Evolutionary conservation across 345 rosid species (phyloP), one percentile per base, ranked within the genome.

Genomic region (Eucalyptus erythrocorys): DNA sequence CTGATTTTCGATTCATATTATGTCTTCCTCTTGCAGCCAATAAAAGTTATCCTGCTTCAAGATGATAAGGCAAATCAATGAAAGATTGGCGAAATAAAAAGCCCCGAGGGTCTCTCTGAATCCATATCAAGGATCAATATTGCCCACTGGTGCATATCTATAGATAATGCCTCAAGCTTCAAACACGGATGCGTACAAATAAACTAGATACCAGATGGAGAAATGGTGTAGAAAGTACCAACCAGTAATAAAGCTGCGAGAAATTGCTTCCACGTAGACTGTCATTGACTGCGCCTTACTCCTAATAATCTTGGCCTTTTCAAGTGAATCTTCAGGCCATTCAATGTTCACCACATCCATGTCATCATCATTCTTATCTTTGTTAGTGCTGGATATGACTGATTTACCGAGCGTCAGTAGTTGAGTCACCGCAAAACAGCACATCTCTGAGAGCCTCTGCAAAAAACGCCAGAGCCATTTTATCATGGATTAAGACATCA

Each of bases 381-480:
- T 95, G 95, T 93, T 96, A 87, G 94, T 89, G 86, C 90, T 91
- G 85, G 97, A 94, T 91, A 94, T 95, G 91, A 95, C 89, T 82
- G 99, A 97, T 92, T 98, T 97, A 48, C 96, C 97, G 2, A 97
- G 94, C 88, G 92, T 89, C 92, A 96, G 94, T 89, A 98, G 94
- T 86, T 98, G 97, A 86, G 98, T 91, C 88, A 95, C 95, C 22
- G 99, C 98, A 89, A 95, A 93, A 91, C 97, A 95, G 93, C 97
- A 94, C 96, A 98, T 95, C 91, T 98, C 99, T 3, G 99, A 97
- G 87, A 98, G 91, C 90, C 99, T 95, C 99, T 98, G 99, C 95
- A 94, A 40, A 21, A 86, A 84, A 66, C 21, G 53, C 47, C 79
- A 50, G 27, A 86, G 64, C 22, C 61, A 85, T 48, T 85, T 50